Evolutionary conservation across 768 basidiomycete species (phyloP).

Genomic region (Psilocybe azurescens): DNA sequence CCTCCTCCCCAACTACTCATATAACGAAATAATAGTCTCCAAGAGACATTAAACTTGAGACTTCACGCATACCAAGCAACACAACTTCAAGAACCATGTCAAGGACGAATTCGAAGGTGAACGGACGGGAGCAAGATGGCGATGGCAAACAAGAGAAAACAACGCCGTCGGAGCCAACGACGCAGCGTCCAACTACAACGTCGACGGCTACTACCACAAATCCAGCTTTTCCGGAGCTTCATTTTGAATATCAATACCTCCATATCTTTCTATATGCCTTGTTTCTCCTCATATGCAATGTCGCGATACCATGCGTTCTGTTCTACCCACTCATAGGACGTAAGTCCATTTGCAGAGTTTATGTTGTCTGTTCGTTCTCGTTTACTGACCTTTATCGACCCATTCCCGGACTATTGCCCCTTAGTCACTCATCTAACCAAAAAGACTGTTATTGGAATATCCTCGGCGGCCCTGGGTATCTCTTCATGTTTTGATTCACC

Average conservation of each 20-base stretch:
- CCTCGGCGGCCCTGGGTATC: slow-evolving; percentile 33
- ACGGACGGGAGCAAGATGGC: neutral
- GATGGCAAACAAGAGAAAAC: slow-evolving; percentile 20
- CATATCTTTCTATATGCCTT: slow-evolving; percentile 27
- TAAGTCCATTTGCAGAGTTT: slow-evolving; percentile 13
- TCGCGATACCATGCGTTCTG: slow-evolving; percentile 32
- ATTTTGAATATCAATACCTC: slow-evolving; percentile 24
- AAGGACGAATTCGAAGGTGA: neutral
- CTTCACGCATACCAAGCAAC: no score
- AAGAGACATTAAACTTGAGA: no score
- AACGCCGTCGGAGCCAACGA: neutral
- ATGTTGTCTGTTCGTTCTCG: neutral
- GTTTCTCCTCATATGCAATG: slow-evolving; percentile 33
- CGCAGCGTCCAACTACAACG: neutral
- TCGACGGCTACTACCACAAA: slow-evolving; percentile 8
- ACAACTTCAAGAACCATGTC: neutral
- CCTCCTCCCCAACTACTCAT: neutral
- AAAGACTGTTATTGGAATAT: slow-evolving; percentile 32
- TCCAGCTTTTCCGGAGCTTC: slow-evolving; percentile 20
- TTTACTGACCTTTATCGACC: neutral
- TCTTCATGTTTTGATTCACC: slow-evolving; percentile 38
- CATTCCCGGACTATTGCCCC: neutral
- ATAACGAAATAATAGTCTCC: neutral
- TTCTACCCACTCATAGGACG: slow-evolving; percentile 32
- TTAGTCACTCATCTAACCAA: slow-evolving; percentile 28